Evolutionary conservation across 306 rosid genomes (phyloP).

Genomic region (Malus fusca): DNA sequence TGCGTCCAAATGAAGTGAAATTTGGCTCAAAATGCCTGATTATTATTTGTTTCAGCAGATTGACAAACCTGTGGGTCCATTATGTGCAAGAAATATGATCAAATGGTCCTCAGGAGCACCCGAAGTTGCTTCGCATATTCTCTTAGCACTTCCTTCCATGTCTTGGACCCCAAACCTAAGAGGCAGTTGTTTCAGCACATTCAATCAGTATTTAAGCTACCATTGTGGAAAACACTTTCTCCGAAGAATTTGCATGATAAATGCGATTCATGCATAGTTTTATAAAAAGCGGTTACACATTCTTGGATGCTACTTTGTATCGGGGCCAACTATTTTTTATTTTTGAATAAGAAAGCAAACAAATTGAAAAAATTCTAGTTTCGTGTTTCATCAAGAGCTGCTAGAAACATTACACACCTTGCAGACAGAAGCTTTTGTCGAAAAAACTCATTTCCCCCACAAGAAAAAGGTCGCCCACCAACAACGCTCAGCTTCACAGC

Average conservation of each 20-base stretch:
- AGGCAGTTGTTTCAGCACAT: not conserved
- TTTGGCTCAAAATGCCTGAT: not conserved
- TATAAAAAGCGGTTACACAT: not conserved
- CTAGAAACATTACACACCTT: slow-evolving; percentile 42
- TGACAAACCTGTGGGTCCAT: slow-evolving; percentile 71
- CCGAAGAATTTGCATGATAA: not conserved
- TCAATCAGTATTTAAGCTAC: not conserved
- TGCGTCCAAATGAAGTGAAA: slow-evolving; percentile 2
- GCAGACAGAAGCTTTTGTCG: slow-evolving; percentile 60
- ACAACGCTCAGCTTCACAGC: slow-evolving; percentile 59
- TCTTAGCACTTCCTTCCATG: slow-evolving; percentile 66
- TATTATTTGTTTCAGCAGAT: slow-evolving; percentile 8
- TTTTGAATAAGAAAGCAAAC: not conserved
- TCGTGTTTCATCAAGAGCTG: not conserved
- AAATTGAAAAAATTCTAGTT: not conserved
- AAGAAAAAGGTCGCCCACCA: slow-evolving; percentile 92
- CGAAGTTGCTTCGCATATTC: slow-evolving; percentile 57
- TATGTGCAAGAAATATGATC: slow-evolving; percentile 72
- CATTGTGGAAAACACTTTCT: not conserved
- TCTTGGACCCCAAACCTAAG: slow-evolving; percentile 50
- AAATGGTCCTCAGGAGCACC: slow-evolving; percentile 57
- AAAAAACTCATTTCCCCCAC: slow-evolving; percentile 57
- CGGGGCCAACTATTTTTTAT: no score
- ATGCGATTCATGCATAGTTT: not conserved
- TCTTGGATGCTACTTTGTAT: not conserved